Percentiles rank a stretch among this genome's conserved stretches.
Evolutionary conservation across 495 filamentous ascomycete genomes (phyloP).

Genomic region (Xylaria grammica): DNA sequence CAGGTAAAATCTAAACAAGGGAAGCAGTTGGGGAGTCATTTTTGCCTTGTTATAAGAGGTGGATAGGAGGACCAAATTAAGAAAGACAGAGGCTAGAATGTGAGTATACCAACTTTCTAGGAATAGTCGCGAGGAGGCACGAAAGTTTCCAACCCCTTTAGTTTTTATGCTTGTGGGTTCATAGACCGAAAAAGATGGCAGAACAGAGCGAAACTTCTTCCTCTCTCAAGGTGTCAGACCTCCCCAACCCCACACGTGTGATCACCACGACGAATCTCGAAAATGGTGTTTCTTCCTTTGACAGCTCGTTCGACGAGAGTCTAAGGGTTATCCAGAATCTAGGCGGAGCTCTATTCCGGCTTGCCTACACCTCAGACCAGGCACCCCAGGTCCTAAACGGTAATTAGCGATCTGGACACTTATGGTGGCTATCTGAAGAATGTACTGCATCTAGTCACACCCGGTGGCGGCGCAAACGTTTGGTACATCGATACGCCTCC

Average conservation of each 20-base stretch:
- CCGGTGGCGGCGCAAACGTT: no score
- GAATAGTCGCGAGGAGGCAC: background rate
- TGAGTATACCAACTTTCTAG: background rate
- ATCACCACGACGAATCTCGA: conserved; percentile 16
- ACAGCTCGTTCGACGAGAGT: conserved; percentile 14
- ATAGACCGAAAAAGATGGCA: background rate
- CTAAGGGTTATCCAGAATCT: conserved; percentile 7
- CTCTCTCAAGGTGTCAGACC: background rate
- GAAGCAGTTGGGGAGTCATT: background rate
- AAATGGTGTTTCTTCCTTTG: conserved; percentile 1
- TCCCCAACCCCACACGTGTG: conserved; percentile 14
- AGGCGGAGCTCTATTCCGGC: conserved; percentile 8
- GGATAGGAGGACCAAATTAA: no score
- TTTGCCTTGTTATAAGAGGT: no score
- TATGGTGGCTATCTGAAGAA: conserved; percentile 6
- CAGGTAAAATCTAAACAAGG: background rate
- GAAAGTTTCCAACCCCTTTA: background rate
- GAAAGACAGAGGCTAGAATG: background rate
- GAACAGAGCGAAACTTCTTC: background rate
- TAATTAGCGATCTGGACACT: conserved; percentile 1
- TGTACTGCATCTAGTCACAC: conserved; percentile 2
- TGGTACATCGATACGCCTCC: no score
- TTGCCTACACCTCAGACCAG: conserved; percentile 12
- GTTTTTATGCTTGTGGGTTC: background rate
- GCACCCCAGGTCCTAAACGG: conserved; percentile 15